Base-by-base conservation (phyloP, 2,329 filamentous ascomycete genomes). In the Cladosporium phlei region DNA sequence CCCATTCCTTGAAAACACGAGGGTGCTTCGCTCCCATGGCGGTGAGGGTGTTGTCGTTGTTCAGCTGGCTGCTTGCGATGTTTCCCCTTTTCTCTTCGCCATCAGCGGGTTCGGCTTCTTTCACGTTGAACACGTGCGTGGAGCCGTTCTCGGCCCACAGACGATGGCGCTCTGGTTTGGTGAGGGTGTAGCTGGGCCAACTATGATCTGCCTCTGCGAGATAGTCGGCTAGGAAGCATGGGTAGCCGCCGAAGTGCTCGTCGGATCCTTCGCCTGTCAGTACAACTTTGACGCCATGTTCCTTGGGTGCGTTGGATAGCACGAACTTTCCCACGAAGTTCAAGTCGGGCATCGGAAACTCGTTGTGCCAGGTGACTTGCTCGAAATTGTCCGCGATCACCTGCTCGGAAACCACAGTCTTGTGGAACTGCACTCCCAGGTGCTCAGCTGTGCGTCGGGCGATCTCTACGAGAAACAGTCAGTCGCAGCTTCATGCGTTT, bases 201-300 rank as follows among this genome's bases (percentile, higher is more conserved):
- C 33, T 35, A n/a, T 35, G 14, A n/a, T 48, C 46, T 7, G 22
- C 10, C 11, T 43, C 46, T 12, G 30, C 29, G 7, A 43, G 46
- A 19, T 39, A 48, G 16, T 48, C 46, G 21, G 46, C 30, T 9
- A 42, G 24, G 24, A 43, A 48, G 2, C 19, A 17, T 9, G 38
- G 9, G 24, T 48, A 43, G 4, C 46, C 46, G 16, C 24, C 38
- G 7, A 43, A 48, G 22, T 48, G 46, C 32, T 48, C 46, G 19
- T 48, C 46, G 20, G 46, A 25, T 6, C 46, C 46, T 30, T 48
- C 46, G n/a, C 46, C 46, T 8, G 46, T 30, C 8, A 48, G 22
- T 30, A 48, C 34, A 5, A 48, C 38, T 19, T 48, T 48, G 38
- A 43, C 19, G 2, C 46, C 38, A 20, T 48, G 46, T 8, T 34